Evolutionary conservation across 192 early-diverging fungal genomes (phyloP).

Genomic region (Podila minutissima): DNA sequence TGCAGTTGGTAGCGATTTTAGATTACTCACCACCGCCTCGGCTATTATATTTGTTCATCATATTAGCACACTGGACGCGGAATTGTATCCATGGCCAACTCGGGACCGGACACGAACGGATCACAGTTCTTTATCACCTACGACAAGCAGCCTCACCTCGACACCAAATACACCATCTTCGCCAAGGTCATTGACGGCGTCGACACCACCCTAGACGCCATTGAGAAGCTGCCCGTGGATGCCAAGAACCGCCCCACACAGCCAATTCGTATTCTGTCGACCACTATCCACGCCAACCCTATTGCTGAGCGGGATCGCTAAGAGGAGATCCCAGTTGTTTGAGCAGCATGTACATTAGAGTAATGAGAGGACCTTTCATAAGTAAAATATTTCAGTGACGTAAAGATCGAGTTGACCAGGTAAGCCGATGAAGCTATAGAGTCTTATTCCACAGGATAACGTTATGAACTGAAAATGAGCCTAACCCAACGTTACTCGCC

Average conservation of each 20-base stretch:
- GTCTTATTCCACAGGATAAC: too few relatives aligned
- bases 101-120: conserved; percentile 89
- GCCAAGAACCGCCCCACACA: conserved; percentile 84
- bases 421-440: too few relatives aligned
- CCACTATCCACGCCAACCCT: conserved; percentile 96
- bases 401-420: too few relatives aligned
- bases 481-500: neutral
- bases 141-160: conserved; percentile 85
- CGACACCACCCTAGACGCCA: conserved; percentile 82
- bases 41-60: neutral
- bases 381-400: too few relatives aligned
- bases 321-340: neutral
- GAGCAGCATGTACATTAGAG: too few relatives aligned
- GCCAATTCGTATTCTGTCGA: conserved; percentile 74
- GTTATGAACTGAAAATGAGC: too few relatives aligned
- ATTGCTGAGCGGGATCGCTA: conserved; percentile 72
- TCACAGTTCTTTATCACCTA: conserved; percentile 95
- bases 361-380: too few relatives aligned
- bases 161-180: conserved; percentile 92
- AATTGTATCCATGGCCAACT: conserved; percentile 94
- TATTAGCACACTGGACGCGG: conserved; percentile 85
- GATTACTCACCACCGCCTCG: neutral
- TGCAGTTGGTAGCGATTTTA: too few relatives aligned
- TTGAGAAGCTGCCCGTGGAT: conserved; percentile 90
- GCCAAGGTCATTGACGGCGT: conserved; percentile 92